Base-by-base conservation (phyloP, 75 land plant genomes). In the Pinus tabuliformis region DNA sequence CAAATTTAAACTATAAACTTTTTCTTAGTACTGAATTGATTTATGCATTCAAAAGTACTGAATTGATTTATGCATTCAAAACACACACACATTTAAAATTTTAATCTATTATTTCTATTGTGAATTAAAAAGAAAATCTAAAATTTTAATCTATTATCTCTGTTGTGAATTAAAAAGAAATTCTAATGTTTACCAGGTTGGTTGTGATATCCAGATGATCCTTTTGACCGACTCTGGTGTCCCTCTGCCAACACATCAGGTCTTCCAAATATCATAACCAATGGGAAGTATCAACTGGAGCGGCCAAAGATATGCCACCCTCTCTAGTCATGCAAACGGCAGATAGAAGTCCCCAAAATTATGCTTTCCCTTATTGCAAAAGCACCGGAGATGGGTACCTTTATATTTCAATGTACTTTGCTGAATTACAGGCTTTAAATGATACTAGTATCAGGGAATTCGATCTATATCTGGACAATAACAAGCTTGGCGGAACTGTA, bases 321-420 rank as follows among this genome's bases (percentile, higher is more conserved):
- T 62, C 72, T 63, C n/a, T 65, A 5, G 81, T 80, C 9, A 49
- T 79, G 58, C 78, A 37, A 42, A 59, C 64, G 15, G 78, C 78
- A 20, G 24, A 58, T 18, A 75, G 70, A 20, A 72, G 74, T 20
- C 36, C 74, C 2, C 0, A 0, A 5, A 0, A 0, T 0, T 24
- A 49, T n/a, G 20, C 6, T 14, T 16, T 72, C 5, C 57, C 57
- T 0, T 7, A 2, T 3, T 1, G 58, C 9, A 0, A 0, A 0
- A 72, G 58, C 6, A 14, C 0, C 4, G 0, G 30, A 52, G 1
- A 3, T 56, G 74, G 74, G 6, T 13, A 54, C 33, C 58, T 56
- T 5, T 72, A 72, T 52, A 21, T 72, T 24, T 52, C 58, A 1
- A 72, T 72, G 58, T 72, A 72, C 28, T 72, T 72, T 26, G 58